Evolutionary conservation across 495 filamentous ascomycete genomes (phyloP).

Genomic region (Aspergillus nanangensis): DNA sequence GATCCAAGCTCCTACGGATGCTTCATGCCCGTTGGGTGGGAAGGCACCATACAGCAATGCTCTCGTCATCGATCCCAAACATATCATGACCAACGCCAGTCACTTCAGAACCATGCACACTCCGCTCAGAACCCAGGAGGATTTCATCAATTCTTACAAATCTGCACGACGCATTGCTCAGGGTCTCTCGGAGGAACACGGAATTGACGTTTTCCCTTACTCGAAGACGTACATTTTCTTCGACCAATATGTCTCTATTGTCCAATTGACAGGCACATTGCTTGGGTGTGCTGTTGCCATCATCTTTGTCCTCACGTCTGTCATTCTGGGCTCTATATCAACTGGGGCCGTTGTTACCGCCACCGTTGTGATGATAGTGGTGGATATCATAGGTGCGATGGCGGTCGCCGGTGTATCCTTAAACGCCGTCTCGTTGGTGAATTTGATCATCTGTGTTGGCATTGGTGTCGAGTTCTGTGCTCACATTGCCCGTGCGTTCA

Average conservation of each 20-base stretch:
- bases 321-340: conserved; percentile 76
- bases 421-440: conserved; percentile 95
- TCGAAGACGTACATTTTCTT: conserved; percentile 98
- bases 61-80: conserved; percentile 68
- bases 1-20: conserved; percentile 72
- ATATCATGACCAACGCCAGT: conserved; percentile 63
- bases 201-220: conserved; percentile 86
- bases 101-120: conserved; percentile 91
- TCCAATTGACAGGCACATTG: conserved; percentile 69
- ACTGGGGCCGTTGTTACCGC: conserved; percentile 78
- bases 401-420: conserved; percentile 82
- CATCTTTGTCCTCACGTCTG: conserved; percentile 70
- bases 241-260: conserved; percentile 88
- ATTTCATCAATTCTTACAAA: conserved; percentile 88
- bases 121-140: conserved; percentile 79
- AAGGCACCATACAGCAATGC: conserved; percentile 83
- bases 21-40: conserved; percentile 81
- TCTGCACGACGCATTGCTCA: conserved; percentile 85
- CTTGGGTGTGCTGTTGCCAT: conserved; percentile 78
- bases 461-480: conserved; percentile 97
- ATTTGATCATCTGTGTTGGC: conserved; percentile 92
- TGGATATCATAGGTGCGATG: conserved; percentile 96
- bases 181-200: conserved; percentile 61
- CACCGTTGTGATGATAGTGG: conserved; percentile 86
- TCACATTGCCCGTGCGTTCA: conserved; percentile 92